Evolutionary conservation across 768 basidiomycete genomes (phyloP), one percentile per base, ranked within the genome.

Genomic region (Mycena albidolilacea): DNA sequence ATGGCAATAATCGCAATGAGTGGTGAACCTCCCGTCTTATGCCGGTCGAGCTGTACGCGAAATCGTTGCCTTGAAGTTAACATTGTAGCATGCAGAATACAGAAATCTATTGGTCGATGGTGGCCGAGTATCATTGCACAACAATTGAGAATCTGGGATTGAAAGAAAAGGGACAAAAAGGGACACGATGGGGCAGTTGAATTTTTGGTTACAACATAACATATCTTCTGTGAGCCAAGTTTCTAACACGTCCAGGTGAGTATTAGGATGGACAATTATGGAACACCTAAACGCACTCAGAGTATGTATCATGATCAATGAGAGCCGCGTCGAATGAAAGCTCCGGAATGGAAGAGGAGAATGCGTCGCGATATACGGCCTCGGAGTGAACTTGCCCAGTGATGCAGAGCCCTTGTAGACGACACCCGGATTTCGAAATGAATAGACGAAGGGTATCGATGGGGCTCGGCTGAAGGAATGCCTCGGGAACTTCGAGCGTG

Each of bases 381-480:
- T 57, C 41, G 14, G 37, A n/a, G n/a, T 37, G 30, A 5, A 15
- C 19, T 12, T 54, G 5, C 1, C 41, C 65, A 9, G 41, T 48
- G 44, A 67, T 60, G 35, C 37, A 59, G 11, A 67, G 1, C 7
- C 15, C 7, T 11, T 60, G 41, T n/a, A 67, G 46, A 2, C 37
- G 35, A 35, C 67, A 67, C 12, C 58, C 57, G 6, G 67, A 59
- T 60, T 59, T 60, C 9, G 43, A 38, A 23, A 67, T 59, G 46
- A 67, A 67, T 17, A 19, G 23, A 3, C 1, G 2, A 30, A 67
- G 67, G 0, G 12, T 19, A 15, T 10, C 35, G 23, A 41, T 19
- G 37, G 67, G 46, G n/a, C 21, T 7, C 1, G 21, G 23, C 19
- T 11, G 19, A 21, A 67, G 67, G 35, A 67, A 50, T 15, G 8